Conservation (phyloP, 371 early-diverging fungal genomes). For the Enterocytospora artemiae region DNA sequence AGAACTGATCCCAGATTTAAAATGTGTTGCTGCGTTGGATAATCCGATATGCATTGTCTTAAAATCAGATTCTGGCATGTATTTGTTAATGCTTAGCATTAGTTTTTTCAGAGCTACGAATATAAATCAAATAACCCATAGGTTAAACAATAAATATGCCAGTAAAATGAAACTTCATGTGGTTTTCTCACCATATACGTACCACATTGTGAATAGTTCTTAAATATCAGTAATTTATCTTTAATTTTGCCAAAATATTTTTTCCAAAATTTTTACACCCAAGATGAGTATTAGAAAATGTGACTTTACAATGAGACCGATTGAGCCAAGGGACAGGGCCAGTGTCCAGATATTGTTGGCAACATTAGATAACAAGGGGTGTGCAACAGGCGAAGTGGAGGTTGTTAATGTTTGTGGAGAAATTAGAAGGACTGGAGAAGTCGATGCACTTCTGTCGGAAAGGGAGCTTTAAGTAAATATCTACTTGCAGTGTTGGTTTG, state of each 20-base stretch:
- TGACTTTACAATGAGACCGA: conserved; percentile 55
- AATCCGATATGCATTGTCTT: no score
- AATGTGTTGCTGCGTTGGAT: no score
- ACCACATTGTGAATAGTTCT: background rate
- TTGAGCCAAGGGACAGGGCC: conserved; percentile 51
- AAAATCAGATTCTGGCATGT: no score
- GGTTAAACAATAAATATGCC: no score
- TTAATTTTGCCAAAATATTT: background rate
- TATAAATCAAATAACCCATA: no score
- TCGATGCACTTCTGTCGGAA: conserved; percentile 49
- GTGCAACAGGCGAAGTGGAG: conserved; percentile 42
- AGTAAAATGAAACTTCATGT: no score
- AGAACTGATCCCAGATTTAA: no score
- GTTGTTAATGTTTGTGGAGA: conserved; percentile 52
- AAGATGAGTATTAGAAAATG: conserved; percentile 45
- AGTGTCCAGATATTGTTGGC: conserved; percentile 55
- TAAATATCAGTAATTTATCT: conserved; percentile 1
- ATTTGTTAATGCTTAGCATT: no score
- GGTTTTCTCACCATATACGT: no score
- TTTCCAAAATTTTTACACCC: conserved; percentile 20
- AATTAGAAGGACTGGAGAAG: conserved; percentile 52
- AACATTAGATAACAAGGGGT: conserved; percentile 49
- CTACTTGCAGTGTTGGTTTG: background rate
- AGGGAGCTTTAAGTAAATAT: conserved; percentile 8
- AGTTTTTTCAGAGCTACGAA: no score